Base-by-base conservation (phyloP, 805 yeast species). In the Wickerhamia fluorescens region DNA sequence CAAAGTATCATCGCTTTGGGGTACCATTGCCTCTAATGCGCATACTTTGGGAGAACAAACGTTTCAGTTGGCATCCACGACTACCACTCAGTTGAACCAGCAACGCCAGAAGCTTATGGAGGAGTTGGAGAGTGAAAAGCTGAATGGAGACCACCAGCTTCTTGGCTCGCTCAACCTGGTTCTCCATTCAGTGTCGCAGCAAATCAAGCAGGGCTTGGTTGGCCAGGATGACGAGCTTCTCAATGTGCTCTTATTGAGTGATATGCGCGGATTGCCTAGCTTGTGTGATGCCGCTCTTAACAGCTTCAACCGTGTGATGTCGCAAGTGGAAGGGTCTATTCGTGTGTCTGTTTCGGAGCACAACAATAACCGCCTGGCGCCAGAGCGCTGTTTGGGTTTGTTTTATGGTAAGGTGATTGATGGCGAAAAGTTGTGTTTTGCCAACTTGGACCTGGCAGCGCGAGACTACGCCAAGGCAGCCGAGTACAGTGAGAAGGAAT, bases 351-450 rank as follows among this genome's bases (percentile, higher is more conserved):
- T 78, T 9, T 67, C 66, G 35, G 77, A 78, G 32, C 57, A 52
- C 40, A 58, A 61, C 38, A 61, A 55, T 34, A 56, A 50, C 51
- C 42, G 35, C 14, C 18, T 17, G 10, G 12, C 25, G 17, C 16
- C 16, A 9, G 14, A 19, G 15, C 29, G 24, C 14, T 10, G 14
- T 5, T 68, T 89, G 44, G 79, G 80, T 37, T 52, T 83, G 41
- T 85, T 87, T 49, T 60, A 68, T 13, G 96, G 96, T 6, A 80
- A 81, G 38, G 45, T 75, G 1, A 71, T 75, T 24, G 94, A 86
- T 51, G 96, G 92, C 9, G 94, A 83, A 45, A 89, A 92, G 52
- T 69, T 92, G 35, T 81, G 94, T 23, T 68, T 73, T 44, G 97
- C 96, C 4, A 88, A 86, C 48, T 67, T 89, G 43, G 95, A 86